These are phyloP conservation scores for Ananas comosus DNA, from an alignment of 176 grass and related monocot genomes.

Conservation along the genomic window DNA sequence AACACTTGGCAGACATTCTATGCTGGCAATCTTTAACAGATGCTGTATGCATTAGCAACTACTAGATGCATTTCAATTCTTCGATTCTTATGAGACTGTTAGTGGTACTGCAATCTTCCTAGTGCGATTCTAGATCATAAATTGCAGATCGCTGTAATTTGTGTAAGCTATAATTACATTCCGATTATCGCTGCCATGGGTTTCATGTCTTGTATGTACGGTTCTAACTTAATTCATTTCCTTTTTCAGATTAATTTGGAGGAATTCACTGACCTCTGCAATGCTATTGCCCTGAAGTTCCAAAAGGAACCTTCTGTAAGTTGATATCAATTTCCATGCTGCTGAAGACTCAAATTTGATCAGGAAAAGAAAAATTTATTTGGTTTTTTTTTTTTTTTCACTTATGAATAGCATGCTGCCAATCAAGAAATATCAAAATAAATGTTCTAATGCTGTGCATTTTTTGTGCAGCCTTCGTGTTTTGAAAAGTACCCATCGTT, in stretches of 20 bases:
- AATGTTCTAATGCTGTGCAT: slow-evolving; percentile 28
- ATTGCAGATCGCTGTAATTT: no score
- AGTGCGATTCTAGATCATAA: background rate
- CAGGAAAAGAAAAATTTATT: background rate
- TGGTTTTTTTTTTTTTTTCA: slow-evolving; percentile 14
- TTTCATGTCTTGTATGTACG: background rate
- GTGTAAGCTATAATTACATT: background rate
- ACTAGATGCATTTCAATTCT: background rate
- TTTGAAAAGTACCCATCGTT: slow-evolving; percentile 77
- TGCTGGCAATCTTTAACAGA: background rate
- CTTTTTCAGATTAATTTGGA: slow-evolving; percentile 72
- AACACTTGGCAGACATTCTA: background rate
- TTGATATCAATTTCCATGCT: slow-evolving; percentile 18
- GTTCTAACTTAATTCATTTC: slow-evolving; percentile 11
- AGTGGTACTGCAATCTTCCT: background rate
- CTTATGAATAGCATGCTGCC: slow-evolving; percentile 4
- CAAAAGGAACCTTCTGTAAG: slow-evolving; percentile 92
- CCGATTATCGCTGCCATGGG: background rate
- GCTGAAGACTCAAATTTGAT: no score
- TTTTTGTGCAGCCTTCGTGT: slow-evolving; percentile 71
- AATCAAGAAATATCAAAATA: background rate
- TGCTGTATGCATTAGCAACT: background rate
- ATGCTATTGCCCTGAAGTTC: slow-evolving; percentile 87
- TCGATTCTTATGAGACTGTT: background rate
- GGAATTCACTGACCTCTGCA: slow-evolving; percentile 91